phyloP scores from a whole-genome alignment of 202 grass and related monocot species.

The Musa balbisiana region DNA sequence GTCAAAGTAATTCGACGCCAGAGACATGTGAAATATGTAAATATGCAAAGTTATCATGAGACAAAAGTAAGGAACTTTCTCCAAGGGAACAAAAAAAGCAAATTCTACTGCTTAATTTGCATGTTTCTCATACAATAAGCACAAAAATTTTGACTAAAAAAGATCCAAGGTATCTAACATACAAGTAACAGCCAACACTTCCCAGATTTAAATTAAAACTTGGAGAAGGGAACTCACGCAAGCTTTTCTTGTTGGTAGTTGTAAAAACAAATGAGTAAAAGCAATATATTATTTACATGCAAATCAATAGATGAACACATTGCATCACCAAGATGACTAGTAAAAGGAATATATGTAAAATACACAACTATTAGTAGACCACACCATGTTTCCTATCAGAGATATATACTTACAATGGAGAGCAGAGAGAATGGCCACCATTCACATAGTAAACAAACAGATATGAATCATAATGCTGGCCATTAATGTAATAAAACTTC shows the following conservation, averaged over 20 bases:
- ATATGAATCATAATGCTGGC: constrained; percentile 89
- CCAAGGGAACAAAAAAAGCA: not conserved
- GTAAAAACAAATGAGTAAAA: not conserved
- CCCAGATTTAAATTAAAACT: not conserved
- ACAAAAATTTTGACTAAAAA: not conserved
- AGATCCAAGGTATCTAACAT: not conserved
- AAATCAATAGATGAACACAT: not conserved
- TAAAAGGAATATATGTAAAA: not conserved
- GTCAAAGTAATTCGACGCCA: not conserved
- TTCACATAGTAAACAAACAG: constrained; percentile 95
- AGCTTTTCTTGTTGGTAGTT: not conserved
- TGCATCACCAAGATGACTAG: not conserved
- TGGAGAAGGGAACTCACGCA: not conserved
- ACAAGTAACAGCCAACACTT: not conserved
- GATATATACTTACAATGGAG: constrained; percentile 70
- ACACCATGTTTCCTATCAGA: not conserved
- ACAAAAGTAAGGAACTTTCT: not conserved
- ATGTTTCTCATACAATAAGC: not conserved
- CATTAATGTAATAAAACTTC: constrained; percentile 90
- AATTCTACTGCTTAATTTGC: not conserved
- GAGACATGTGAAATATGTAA: not conserved
- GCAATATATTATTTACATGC: not conserved
- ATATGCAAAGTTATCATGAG: not conserved
- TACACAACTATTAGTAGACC: not conserved
- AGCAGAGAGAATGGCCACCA: constrained; percentile 67